phyloP scores from a whole-genome alignment of 2,329 filamentous ascomycete species.

The Periglandula ipomoeae region DNA sequence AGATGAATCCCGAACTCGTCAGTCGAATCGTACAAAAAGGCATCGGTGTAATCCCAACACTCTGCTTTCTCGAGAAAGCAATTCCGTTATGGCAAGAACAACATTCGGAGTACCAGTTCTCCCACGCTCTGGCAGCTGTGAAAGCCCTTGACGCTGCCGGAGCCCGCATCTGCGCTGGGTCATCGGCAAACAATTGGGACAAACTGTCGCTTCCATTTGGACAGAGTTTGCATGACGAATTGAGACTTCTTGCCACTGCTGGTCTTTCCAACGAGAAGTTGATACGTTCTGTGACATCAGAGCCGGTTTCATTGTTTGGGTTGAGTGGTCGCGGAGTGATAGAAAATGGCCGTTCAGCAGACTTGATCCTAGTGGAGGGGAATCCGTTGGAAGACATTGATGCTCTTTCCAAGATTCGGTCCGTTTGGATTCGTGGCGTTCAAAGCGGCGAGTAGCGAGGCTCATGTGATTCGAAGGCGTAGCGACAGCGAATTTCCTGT shows the following conservation, averaged over 20 bases:
- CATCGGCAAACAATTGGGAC: conserved; percentile 16
- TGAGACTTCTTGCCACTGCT: conserved; percentile 13
- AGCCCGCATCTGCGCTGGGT: conserved; percentile 21
- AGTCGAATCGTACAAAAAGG: conserved; percentile 3
- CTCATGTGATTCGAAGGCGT: too few species aligned
- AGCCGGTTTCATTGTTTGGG: conserved; percentile 13
- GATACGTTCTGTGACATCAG: conserved; percentile 14
- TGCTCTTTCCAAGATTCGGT: conserved; percentile 3
- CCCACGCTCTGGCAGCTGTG: conserved; percentile 16
- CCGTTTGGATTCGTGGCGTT: conserved; percentile 1
- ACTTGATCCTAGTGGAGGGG: conserved; percentile 21
- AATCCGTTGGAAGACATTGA: conserved; percentile 20
- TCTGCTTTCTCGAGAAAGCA: conserved; percentile 13
- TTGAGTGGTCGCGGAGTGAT: conserved; percentile 19
- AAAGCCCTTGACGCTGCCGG: conserved; percentile 16
- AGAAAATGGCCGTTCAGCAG: conserved; percentile 17
- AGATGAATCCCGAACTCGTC: conserved; percentile 14
- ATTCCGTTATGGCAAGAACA: neutral
- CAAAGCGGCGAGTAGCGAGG: neutral
- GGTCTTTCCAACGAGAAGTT: conserved; percentile 14
- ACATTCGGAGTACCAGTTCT: conserved; percentile 11
- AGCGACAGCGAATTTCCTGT: too few species aligned
- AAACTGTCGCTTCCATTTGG: conserved; percentile 10
- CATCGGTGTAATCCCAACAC: conserved; percentile 19
- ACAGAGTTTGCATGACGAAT: conserved; percentile 14